Percentiles rank a stretch among this genome's conserved stretches.
These are phyloP conservation scores for Puya raimondii DNA, from an alignment of 176 grass and related monocot species.

Conservation along the genomic window DNA sequence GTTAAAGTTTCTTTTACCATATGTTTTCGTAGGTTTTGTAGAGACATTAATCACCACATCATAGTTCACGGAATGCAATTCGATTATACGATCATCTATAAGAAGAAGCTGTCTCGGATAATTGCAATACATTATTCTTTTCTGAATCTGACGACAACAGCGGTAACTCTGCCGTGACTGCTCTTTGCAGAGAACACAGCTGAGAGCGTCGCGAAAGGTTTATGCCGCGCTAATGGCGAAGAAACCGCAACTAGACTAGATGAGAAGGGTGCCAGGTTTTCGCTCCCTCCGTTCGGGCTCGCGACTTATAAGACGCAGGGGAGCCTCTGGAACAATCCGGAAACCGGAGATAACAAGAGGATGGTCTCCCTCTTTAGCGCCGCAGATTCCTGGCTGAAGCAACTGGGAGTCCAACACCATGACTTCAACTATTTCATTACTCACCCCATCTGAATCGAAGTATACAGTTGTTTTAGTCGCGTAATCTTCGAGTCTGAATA, in stretches of 20 bases:
- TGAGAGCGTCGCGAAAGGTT: background rate
- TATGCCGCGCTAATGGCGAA: background rate
- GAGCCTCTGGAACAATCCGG: constrained; percentile 67
- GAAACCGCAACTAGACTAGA: constrained; percentile 29
- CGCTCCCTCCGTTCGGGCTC: constrained; percentile 62
- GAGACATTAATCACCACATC: background rate
- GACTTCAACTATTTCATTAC: constrained; percentile 85
- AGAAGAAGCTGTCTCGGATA: no score
- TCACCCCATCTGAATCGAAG: constrained; percentile 13
- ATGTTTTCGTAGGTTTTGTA: background rate
- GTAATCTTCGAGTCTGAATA: background rate
- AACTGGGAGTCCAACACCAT: constrained; percentile 71
- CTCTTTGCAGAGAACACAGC: no score
- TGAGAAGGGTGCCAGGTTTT: constrained; percentile 27
- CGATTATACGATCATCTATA: no score
- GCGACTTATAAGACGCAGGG: constrained; percentile 56
- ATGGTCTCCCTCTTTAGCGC: constrained; percentile 43
- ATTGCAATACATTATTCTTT: no score
- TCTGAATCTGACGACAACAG: no score
- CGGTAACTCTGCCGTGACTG: no score
- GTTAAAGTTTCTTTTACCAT: constrained; percentile 44
- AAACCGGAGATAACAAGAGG: constrained; percentile 46
- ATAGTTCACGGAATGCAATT: no score
- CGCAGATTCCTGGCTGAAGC: constrained; percentile 68
- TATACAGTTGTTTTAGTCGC: background rate